These are phyloP conservation scores for Neonothopanus nambi DNA, from an alignment of 1,284 basidiomycete species.

Conservation along the genomic window DNA sequence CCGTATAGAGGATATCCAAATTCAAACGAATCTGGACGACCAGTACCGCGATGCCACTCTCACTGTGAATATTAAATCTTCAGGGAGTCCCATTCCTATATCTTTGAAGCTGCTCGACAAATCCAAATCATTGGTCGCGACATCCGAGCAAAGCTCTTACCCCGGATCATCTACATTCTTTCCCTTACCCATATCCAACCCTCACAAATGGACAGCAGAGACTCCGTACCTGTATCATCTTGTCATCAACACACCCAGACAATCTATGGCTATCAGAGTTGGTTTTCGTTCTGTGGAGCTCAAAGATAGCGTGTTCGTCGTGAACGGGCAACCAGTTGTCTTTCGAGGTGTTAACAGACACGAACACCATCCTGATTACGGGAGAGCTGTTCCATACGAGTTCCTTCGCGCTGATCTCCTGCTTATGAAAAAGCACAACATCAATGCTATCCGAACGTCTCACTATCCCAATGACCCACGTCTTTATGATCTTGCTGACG, in stretches of 20 bases:
- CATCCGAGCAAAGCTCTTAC: not conserved
- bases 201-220: conserved; percentile 16
- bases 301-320: conserved; percentile 7
- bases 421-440: conserved; percentile 16
- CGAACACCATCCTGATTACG: conserved; percentile 13
- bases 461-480: conserved; percentile 15
- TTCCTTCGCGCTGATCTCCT: conserved; percentile 13
- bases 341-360: conserved; percentile 15
- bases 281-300: conserved; percentile 13
- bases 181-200: conserved; percentile 1
- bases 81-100: not conserved
- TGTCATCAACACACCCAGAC: not conserved
- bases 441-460: conserved; percentile 15
- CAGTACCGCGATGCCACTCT: conserved; percentile 8
- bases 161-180: not conserved
- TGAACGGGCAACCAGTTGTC: conserved; percentile 11
- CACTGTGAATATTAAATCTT: not conserved
- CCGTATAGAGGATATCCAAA: conserved; percentile 12
- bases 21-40: conserved; percentile 8
- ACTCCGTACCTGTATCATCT: conserved; percentile 14
- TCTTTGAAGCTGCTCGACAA: conserved; percentile 4
- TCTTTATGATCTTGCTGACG: conserved; percentile 13
- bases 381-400: conserved; percentile 12
- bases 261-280: conserved; percentile 7
- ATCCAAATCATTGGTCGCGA: not conserved